Percentiles rank a stretch among this genome's conserved stretches.
These are phyloP conservation scores for Tetrastigma voinierianum DNA, from an alignment of 164 flowering plant species.

Conservation along the genomic window DNA sequence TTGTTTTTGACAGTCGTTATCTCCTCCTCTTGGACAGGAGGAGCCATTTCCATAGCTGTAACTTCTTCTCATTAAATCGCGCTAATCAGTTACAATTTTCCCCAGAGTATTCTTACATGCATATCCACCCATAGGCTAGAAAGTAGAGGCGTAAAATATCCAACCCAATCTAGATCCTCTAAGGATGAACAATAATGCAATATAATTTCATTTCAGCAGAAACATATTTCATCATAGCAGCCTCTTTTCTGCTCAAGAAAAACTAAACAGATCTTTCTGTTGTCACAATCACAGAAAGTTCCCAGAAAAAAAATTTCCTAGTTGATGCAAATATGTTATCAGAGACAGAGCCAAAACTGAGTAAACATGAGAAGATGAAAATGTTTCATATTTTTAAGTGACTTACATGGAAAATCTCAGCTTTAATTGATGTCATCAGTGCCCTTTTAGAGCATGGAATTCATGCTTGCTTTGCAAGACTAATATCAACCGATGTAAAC, in stretches of 20 bases:
- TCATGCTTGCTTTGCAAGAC: conserved; percentile 33
- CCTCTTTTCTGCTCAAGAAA: neutral
- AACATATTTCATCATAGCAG: neutral
- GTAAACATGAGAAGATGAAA: neutral
- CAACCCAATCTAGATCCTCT: neutral
- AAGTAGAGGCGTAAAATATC: neutral
- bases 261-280: neutral
- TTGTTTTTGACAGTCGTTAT: neutral
- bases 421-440: conserved; percentile 18
- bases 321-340: neutral
- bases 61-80: neutral
- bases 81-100: neutral
- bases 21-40: neutral
- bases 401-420: conserved; percentile 32
- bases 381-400: neutral
- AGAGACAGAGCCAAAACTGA: neutral
- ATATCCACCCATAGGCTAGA: neutral
- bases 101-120: neutral
- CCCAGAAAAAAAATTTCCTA: neutral
- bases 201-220: neutral
- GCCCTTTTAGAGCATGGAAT: conserved; percentile 27
- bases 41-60: neutral
- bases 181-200: neutral
- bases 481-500: conserved; percentile 27
- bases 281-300: neutral